Percentiles rank a stretch among this genome's conserved stretches.
Conservation (phyloP, 2,329 filamentous ascomycete species). For the Plenodomus lindquistii region DNA sequence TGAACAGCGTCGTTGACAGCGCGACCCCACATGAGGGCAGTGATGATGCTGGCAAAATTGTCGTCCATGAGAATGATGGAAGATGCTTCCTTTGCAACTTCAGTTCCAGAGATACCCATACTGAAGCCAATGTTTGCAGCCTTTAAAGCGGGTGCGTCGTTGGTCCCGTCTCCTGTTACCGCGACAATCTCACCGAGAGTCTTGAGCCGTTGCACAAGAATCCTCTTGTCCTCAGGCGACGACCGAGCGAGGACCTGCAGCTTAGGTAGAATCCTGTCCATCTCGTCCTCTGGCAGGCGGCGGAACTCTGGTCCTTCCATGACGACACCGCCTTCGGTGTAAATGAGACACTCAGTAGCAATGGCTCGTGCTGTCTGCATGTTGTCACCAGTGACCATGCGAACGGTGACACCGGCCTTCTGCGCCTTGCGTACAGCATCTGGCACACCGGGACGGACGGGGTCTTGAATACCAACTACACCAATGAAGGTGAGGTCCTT, state of each 20-base stretch:
- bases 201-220: conserved; percentile 91
- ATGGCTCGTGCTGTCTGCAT: conserved; percentile 95
- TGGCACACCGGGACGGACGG: conserved; percentile 87
- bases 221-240: conserved; percentile 94
- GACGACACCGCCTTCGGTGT: conserved; percentile 76
- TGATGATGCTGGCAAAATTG: conserved; percentile 95
- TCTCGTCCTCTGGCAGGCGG: conserved; percentile 72
- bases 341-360: conserved; percentile 92
- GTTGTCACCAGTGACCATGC: conserved; percentile 97
- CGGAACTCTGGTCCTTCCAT: conserved; percentile 90
- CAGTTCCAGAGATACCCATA: conserved; percentile 88
- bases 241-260: conserved; percentile 93
- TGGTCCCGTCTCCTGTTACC: conserved; percentile 97
- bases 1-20: conserved; percentile 99
- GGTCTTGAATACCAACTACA: conserved; percentile 92
- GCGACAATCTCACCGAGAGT: conserved; percentile 88
- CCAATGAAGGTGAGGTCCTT: conserved; percentile 75
- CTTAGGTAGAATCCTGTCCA: conserved; percentile 77
- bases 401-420: conserved; percentile 88
- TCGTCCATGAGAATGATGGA: conserved; percentile 98
- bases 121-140: conserved; percentile 97
- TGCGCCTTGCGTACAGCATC: conserved; percentile 84
- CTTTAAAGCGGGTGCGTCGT: conserved; percentile 94
- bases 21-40: conserved; percentile 91
- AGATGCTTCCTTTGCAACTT: conserved; percentile 91